A percentile compares a stretch with the other conserved stretches of the same genome.
Evolutionary conservation across 148 eudicot genomes (phyloP).

Genomic region (Arctostaphylos glauca): DNA sequence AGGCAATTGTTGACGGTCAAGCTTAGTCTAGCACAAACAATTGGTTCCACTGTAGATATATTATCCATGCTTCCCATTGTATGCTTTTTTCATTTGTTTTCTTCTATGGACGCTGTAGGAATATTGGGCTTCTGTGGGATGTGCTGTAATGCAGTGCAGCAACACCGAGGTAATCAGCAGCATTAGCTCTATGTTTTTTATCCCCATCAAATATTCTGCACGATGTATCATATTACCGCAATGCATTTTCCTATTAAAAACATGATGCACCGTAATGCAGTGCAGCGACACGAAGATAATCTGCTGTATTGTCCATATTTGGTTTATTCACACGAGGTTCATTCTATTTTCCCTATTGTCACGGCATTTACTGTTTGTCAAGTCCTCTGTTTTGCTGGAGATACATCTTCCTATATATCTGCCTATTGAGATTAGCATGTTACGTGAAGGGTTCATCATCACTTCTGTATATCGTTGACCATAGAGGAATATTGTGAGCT

Average conservation of each 20-base stretch:
- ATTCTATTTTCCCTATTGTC: not conserved
- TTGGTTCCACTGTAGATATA: not conserved
- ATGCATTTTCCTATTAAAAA: not conserved
- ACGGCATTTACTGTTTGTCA: not conserved
- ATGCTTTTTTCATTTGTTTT: conserved; percentile 11
- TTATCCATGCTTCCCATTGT: not conserved
- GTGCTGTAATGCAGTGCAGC: conserved; percentile 99
- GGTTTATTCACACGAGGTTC: not conserved
- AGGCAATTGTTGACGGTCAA: not conserved
- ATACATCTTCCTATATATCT: not conserved
- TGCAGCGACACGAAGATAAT: not conserved
- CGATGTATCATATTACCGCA: not conserved
- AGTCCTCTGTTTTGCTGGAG: not conserved
- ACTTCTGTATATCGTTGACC: not conserved
- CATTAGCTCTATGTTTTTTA: not conserved
- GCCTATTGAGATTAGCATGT: not conserved
- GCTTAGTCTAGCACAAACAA: not conserved
- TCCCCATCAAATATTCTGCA: not conserved
- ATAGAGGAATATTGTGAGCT: not conserved
- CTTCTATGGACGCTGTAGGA: conserved; percentile 45
- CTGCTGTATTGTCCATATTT: not conserved
- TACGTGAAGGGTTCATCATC: not conserved
- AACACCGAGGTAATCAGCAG: conserved; percentile 78
- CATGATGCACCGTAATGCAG: not conserved
- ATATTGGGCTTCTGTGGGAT: conserved; percentile 99